phyloP scores from a whole-genome alignment of 2,329 filamentous ascomycete genomes.

The Cladosporium sphaerospermum region DNA sequence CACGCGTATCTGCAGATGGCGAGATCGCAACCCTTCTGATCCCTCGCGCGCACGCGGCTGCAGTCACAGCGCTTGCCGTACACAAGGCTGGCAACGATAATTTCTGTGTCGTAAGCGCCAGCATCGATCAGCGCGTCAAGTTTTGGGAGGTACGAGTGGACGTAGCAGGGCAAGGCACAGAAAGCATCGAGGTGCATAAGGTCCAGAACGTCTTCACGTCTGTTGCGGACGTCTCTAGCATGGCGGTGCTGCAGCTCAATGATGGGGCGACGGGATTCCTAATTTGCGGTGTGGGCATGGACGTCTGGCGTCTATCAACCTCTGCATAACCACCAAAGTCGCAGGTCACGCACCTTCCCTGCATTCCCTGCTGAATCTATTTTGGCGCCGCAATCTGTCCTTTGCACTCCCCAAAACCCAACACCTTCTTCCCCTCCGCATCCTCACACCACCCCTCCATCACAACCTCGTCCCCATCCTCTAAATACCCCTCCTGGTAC shows the following conservation, averaged over 20 bases:
- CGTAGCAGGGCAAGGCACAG: slow-evolving; percentile 14
- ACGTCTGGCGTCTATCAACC: slow-evolving; percentile 30
- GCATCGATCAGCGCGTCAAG: slow-evolving; percentile 45
- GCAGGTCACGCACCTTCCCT: neutral
- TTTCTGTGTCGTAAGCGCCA: slow-evolving; percentile 23
- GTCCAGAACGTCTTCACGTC: slow-evolving; percentile 36
- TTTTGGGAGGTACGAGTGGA: slow-evolving; percentile 38
- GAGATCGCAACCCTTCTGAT: slow-evolving; percentile 36
- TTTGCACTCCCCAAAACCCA: slow-evolving; percentile 28
- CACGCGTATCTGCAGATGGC: slow-evolving; percentile 26
- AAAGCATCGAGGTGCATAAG: slow-evolving; percentile 25
- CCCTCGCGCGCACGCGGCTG: slow-evolving; percentile 62
- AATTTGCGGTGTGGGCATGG: slow-evolving; percentile 46
- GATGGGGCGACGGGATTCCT: slow-evolving; percentile 28
- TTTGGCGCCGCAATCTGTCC: slow-evolving; percentile 22
- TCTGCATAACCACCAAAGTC: neutral
- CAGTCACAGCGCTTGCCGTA: slow-evolving; percentile 54
- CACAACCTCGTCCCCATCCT: slow-evolving; percentile 36
- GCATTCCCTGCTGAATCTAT: neutral
- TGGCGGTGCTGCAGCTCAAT: slow-evolving; percentile 35
- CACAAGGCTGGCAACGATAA: slow-evolving; percentile 2
- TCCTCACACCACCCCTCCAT: slow-evolving; percentile 29
- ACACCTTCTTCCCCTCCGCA: slow-evolving; percentile 16
- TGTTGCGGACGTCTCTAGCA: slow-evolving; percentile 49
- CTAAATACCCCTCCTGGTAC: slow-evolving; percentile 33